Evolutionary conservation across 2,329 filamentous ascomycete species (phyloP), one percentile per base, ranked within the genome.

Genomic region (Aureobasidium mangrovei): DNA sequence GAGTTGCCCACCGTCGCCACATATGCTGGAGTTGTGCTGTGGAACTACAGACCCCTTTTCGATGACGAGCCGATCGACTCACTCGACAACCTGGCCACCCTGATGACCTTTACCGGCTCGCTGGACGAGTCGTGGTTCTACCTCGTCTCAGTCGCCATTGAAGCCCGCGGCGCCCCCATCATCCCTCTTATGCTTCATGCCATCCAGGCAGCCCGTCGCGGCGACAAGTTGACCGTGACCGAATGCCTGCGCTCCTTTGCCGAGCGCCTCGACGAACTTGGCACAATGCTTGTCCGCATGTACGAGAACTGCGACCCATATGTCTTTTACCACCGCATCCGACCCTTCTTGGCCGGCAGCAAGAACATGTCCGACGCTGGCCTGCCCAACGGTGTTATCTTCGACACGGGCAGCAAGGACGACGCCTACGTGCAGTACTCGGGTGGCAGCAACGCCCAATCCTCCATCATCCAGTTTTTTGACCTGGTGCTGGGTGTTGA

Each of bases 81-180:
- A 59, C 78, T 97, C 43, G 85, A 93, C 65, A 97, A 98, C 63
- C 78, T 98, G 54, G 84, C 88, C 39, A 93, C 88, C 2, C 77
- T 97, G 57, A 82, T 84, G 64, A 96, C 93, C 12, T 94, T 96
- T 66, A 97, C 93, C 12, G 93, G 93, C 48, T 91, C 90, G 6
- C 76, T 95, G 54, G 93, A 98, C 67, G 93, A 98, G 72, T 95
- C 93, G 59, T 98, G 93, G 93, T 98, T 98, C 68, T 98, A 97
- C 68, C 78, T 98, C 9, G 83, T 97, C 51, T 96, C 90, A 0
- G 88, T 96, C 3, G 93, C 91, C 58, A 96, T 98, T 60, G 93
- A 98, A 72, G 90, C 91, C 53, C 85, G 89, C 54, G 91, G 89
- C 28, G 93, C 85, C 0, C 87, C 90, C 3, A 86, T 91, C 56